Evolutionary conservation across 2,329 filamentous ascomycete genomes (phyloP), one percentile per base, ranked within the genome.

Genomic region (Fusarium poae): DNA sequence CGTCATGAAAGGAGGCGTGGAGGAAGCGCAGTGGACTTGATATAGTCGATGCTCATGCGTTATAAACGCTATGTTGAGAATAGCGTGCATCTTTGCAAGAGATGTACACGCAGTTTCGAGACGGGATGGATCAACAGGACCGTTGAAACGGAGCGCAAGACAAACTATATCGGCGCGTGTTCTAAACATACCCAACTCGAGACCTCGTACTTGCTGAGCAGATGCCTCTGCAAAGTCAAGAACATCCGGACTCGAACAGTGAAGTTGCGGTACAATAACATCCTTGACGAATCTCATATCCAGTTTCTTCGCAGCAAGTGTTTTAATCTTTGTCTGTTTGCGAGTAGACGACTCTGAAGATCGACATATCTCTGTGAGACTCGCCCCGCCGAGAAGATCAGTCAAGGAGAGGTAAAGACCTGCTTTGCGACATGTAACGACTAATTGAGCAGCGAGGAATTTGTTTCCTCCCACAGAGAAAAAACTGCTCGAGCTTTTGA

Each of bases 51-150:
- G 79, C 13, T 81, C 79, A 46, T 85, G 80, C 0, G 79, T 75
- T 4, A 84, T 78, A 56, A 89, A 89, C 0, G 83, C 82, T 0
- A 87, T 88, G 23, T 86, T 83, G 10, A 89, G 79, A 29, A 86
- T 84, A 0, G 84, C 82, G 42, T 87, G 85, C 35, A 83, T 77
- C 34, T 75, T 75, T 0, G 78, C 76, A 11, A 87, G 77, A 15
- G 79, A 78, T 23, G 78, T 77, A 67, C 84, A 86, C 0, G 84
- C 83, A 2, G 79, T 77, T 60, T 85, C 81, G 2, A 86, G 79
- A 62, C 80, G 82, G 42, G 79, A 77, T 44, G 75, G 68, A 30
- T 82, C 77, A 0, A 86, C 69, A 0, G 79, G 73, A 0, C 84
- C 84, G 25, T 78, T 82, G 74, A 85, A 84, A 34, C 79, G 82